phyloP scores from a whole-genome alignment of 1,284 basidiomycete genomes.

The Phylloboletellus chloephorus region DNA sequence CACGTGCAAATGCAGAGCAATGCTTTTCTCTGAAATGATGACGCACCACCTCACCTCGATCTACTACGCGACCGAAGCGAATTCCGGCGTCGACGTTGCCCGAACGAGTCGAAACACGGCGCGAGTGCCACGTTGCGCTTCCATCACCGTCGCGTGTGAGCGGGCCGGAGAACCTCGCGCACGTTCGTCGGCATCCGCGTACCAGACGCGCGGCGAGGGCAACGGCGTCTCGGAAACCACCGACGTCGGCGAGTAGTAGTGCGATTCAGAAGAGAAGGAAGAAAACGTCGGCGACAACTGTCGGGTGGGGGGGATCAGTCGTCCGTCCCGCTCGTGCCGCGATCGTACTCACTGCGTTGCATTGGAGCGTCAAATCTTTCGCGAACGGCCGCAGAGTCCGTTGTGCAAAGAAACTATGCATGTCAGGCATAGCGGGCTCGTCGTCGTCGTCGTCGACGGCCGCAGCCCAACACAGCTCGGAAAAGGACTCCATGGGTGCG shows the following conservation, averaged over 20 bases:
- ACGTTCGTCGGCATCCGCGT: constrained; percentile 18
- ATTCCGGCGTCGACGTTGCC: constrained; percentile 1
- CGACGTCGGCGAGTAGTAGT: constrained; percentile 9
- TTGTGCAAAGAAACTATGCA: constrained; percentile 10
- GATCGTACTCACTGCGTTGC: constrained; percentile 15
- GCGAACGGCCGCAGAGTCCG: constrained; percentile 15
- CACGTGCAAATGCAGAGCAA: constrained; percentile 15
- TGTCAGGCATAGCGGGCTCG: background rate
- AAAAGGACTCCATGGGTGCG: constrained; percentile 28
- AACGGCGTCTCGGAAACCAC: constrained; percentile 12
- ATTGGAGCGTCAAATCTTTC: constrained; percentile 18
- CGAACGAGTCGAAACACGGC: constrained; percentile 8
- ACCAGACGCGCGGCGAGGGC: constrained; percentile 12
- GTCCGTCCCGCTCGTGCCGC: background rate
- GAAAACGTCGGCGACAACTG: constrained; percentile 12
- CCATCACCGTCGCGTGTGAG: constrained; percentile 7
- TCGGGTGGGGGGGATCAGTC: background rate
- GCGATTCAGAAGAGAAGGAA: constrained; percentile 10
- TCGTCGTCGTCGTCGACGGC: constrained; percentile 23
- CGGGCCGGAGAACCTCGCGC: constrained; percentile 14
- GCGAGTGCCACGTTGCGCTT: constrained; percentile 11
- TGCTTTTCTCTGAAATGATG: too few species aligned
- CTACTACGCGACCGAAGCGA: too few species aligned
- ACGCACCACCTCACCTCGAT: too few species aligned
- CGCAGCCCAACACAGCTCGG: constrained; percentile 27